A percentile compares a stretch with the other conserved stretches of the same genome.
Evolutionary conservation across 805 yeast genomes (phyloP).

Genomic region (Kodamaea restingae): DNA sequence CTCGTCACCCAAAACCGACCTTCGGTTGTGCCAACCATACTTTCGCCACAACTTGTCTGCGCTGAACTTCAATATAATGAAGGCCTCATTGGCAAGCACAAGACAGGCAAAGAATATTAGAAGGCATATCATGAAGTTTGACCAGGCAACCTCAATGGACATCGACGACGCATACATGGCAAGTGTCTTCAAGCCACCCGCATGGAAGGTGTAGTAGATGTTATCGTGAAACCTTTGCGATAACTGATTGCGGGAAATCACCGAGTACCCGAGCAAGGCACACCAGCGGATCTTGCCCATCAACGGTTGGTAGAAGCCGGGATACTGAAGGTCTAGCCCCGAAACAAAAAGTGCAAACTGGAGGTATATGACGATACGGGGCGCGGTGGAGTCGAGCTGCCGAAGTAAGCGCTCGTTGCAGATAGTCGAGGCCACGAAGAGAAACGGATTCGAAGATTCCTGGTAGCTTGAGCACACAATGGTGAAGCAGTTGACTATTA

Average conservation of each 20-base stretch:
- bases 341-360: slow-evolving; percentile 59
- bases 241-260: slow-evolving; percentile 12
- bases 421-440: slow-evolving; percentile 52
- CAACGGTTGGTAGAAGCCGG: slow-evolving; percentile 59
- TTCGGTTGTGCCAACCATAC: slow-evolving; percentile 1
- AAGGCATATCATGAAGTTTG: slow-evolving; percentile 37
- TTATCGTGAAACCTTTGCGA: slow-evolving; percentile 21
- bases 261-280: slow-evolving; percentile 41
- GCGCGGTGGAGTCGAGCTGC: slow-evolving; percentile 52
- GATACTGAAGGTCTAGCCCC: slow-evolving; percentile 52
- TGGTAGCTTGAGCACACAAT: slow-evolving; percentile 52
- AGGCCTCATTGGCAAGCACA: slow-evolving; percentile 7
- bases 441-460: slow-evolving; percentile 52
- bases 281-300: slow-evolving; percentile 52
- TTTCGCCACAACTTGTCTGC: slow-evolving; percentile 4
- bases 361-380: slow-evolving; percentile 47
- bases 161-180: slow-evolving; percentile 26
- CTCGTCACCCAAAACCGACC: slow-evolving; percentile 9
- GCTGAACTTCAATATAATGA: slow-evolving; percentile 3
- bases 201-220: slow-evolving; percentile 39
- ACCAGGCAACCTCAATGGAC: slow-evolving; percentile 34
- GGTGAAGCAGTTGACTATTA: slow-evolving; percentile 37
- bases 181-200: slow-evolving; percentile 39
- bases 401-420: slow-evolving; percentile 54
- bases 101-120: slow-evolving; percentile 23